Conservation (phyloP, 2,329 filamentous ascomycete genomes). For the Penicillium sp. region DNA sequence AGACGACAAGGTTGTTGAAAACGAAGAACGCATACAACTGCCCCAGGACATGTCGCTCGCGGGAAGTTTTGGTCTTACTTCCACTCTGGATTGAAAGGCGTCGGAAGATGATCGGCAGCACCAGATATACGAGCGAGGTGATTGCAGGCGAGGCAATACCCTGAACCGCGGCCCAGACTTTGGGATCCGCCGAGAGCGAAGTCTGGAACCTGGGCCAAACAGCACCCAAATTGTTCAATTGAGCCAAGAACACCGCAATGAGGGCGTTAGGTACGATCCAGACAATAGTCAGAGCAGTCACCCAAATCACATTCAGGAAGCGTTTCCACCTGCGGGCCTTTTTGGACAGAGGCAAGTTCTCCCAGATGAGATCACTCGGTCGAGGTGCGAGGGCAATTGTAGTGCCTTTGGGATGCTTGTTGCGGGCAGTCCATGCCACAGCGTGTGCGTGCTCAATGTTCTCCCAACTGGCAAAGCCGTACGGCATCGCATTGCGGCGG, state of each 20-base stretch:
- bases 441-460: slow-evolving; percentile 84
- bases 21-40: slow-evolving; percentile 96
- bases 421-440: slow-evolving; percentile 78
- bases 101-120: slow-evolving; percentile 89
- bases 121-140: slow-evolving; percentile 82
- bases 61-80: slow-evolving; percentile 86
- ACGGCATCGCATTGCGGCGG: slow-evolving; percentile 83
- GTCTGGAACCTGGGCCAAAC: slow-evolving; percentile 76
- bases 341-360: slow-evolving; percentile 77
- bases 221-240: slow-evolving; percentile 74
- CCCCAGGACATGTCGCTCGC: slow-evolving; percentile 85
- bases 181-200: slow-evolving; percentile 63
- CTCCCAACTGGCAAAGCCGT: slow-evolving; percentile 92
- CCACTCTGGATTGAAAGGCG: slow-evolving; percentile 80
- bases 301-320: slow-evolving; percentile 82
- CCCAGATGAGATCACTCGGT: slow-evolving; percentile 94
- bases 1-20: slow-evolving; percentile 94
- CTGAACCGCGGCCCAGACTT: slow-evolving; percentile 83
- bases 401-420: slow-evolving; percentile 77
- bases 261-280: slow-evolving; percentile 93
- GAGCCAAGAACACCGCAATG: slow-evolving; percentile 91
- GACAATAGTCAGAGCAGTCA: slow-evolving; percentile 73
- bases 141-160: slow-evolving; percentile 88
- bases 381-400: slow-evolving; percentile 77
- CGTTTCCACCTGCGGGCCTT: slow-evolving; percentile 69